Base-by-base conservation (phyloP, 2,329 filamentous ascomycete species). In the Cladosporium austrohemisphaericum region DNA sequence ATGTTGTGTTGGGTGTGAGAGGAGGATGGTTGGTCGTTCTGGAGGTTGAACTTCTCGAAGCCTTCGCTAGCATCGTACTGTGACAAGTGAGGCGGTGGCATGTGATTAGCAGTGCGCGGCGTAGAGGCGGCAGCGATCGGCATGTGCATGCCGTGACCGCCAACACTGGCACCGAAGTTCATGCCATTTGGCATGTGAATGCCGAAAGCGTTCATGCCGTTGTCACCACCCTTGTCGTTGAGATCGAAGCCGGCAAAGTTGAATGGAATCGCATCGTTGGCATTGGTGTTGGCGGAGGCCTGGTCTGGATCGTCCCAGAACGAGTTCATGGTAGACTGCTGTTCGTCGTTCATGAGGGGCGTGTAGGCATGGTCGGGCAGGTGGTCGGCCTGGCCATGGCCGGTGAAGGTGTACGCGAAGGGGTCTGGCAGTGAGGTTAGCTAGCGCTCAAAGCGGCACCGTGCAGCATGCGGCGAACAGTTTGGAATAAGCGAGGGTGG, bases 311-410 rank as follows among this genome's bases (percentile, higher is more conserved):
- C 20, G 6, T 49, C 31, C 20, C 26, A 49, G 19, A 49, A 49
- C 13, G 19, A 35, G 19, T 49, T 28, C 46, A 49, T 33, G 29
- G 28, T 35, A 13, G 20, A 25, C 16, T 43, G 37, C 16, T 49
- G 37, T 4, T 49, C 29, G 18, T 49, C 23, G n/a, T 43, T 41
- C 46, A 49, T 41, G 28, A 49, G 37, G 18, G 46, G 14, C 11
- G 14, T 25, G 31, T 35, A 29, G 3, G 37, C 35, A n/a, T 36
- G 29, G 23, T 36, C 46, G 16, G 26, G 36, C 18, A 20, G 19
- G 28, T 49, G 29, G 26, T 43, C 35, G 25, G 11, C 33, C 14
- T 37, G 44, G 18, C 13, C 19, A 3, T 36, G 44, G 11, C 29
- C 23, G 20, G 33, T 19, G 33, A 47, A 47, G 25, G n/a, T 22